A percentile compares a stretch with the other conserved stretches of the same genome.
Conservation (phyloP, 225 moss, liverwort and hornwort genomes). For the Anthoceros angustus region DNA sequence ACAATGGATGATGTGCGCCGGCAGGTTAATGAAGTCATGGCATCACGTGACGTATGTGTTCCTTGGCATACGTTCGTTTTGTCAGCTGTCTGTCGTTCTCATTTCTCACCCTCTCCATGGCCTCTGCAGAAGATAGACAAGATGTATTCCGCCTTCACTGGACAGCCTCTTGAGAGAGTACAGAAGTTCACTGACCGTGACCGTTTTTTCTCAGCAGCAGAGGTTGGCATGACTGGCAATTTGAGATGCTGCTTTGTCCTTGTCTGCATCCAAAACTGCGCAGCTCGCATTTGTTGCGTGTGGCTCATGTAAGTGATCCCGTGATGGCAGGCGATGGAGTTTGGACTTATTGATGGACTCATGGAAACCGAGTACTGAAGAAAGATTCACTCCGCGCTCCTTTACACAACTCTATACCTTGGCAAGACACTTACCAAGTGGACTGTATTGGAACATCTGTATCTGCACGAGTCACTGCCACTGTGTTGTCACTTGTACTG, state of each 20-base stretch:
- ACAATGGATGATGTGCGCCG: conserved; percentile 74
- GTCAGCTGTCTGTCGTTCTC: neutral
- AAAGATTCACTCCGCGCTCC: neutral
- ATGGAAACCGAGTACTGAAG: conserved; percentile 64
- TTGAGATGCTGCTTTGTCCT: neutral
- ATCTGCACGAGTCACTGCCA: too few species aligned
- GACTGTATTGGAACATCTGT: too few species aligned
- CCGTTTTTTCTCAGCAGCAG: conserved; percentile 65
- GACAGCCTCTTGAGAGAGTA: conserved; percentile 65
- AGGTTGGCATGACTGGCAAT: conserved; percentile 24
- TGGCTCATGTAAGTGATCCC: neutral
- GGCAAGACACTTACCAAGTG: too few species aligned
- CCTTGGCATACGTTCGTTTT: conserved; percentile 7
- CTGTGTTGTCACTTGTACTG: too few species aligned
- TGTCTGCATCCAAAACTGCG: neutral
- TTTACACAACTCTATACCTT: too few species aligned
- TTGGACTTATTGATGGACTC: conserved; percentile 76
- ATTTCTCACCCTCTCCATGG: conserved; percentile 3
- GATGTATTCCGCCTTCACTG: conserved; percentile 69
- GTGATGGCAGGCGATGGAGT: conserved; percentile 64
- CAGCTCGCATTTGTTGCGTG: neutral
- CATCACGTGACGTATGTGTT: conserved; percentile 58
- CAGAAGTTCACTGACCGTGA: conserved; percentile 66
- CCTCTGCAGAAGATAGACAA: conserved; percentile 63
- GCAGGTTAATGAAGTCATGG: conserved; percentile 91